Percentiles rank a stretch among this genome's conserved stretches.
These are phyloP conservation scores for Hanseniaspora gamundiae DNA, from an alignment of 1,139 yeast genomes.

Conservation along the genomic window DNA sequence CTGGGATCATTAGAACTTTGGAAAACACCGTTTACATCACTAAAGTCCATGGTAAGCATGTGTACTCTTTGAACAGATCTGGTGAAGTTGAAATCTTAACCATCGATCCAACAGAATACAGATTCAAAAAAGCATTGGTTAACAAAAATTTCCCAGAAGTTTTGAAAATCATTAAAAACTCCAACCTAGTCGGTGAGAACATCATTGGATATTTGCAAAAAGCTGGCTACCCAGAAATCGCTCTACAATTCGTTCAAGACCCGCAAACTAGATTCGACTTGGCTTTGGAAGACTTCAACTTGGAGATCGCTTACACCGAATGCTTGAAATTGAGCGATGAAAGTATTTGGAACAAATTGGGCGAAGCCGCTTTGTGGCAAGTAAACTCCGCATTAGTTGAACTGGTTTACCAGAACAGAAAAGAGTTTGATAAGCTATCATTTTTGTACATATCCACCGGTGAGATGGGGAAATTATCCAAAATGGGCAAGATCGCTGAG, in stretches of 20 bases:
- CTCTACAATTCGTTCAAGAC: conserved; percentile 92
- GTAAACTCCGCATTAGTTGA: conserved; percentile 84
- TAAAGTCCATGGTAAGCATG: conserved; percentile 55
- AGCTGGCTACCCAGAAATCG: conserved; percentile 90
- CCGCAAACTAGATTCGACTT: conserved; percentile 92
- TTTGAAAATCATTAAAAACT: conserved; percentile 71
- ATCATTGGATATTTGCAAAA: conserved; percentile 90
- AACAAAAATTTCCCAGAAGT: conserved; percentile 89
- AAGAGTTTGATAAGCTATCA: conserved; percentile 76
- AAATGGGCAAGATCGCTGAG: conserved; percentile 86
- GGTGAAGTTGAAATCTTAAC: conserved; percentile 71
- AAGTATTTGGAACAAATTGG: conserved; percentile 70
- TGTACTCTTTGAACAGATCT: conserved; percentile 71
- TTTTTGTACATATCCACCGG: conserved; percentile 82
- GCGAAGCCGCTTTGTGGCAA: conserved; percentile 77
- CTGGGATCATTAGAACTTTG: conserved; percentile 85
- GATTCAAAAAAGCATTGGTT: conserved; percentile 88
- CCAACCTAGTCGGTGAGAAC: conserved; percentile 93
- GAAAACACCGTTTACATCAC: conserved; percentile 83
- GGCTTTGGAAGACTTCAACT: conserved; percentile 87
- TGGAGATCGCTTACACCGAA: conserved; percentile 77
- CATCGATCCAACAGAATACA: conserved; percentile 93
- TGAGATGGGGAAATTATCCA: conserved; percentile 56
- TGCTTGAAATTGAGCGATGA: conserved; percentile 66
- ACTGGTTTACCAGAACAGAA: conserved; percentile 77